These are phyloP conservation scores for Pseudogymnoascus sp. DNA, from an alignment of 2,329 filamentous ascomycete species.

Conservation along the genomic window DNA sequence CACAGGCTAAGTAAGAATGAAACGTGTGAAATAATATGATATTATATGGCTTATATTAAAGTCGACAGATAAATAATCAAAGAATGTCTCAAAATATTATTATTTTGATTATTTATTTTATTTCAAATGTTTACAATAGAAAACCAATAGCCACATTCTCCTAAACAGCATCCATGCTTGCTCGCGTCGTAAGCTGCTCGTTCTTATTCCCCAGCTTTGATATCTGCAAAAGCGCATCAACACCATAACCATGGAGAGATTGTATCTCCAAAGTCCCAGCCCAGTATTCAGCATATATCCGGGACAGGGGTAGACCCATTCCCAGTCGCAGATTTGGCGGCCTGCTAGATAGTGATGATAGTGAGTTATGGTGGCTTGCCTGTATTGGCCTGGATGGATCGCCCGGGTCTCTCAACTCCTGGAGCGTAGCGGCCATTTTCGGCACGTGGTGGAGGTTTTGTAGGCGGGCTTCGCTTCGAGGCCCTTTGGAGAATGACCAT, in stretches of 20 bases:
- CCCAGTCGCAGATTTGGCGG: conserved; percentile 82
- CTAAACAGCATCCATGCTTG: conserved; percentile 64
- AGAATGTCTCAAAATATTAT: background rate
- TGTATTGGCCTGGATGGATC: conserved; percentile 25
- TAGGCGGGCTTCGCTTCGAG: conserved; percentile 67
- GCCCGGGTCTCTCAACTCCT: conserved; percentile 54
- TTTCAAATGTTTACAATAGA: background rate
- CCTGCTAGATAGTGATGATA: conserved; percentile 71
- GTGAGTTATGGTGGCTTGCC: conserved; percentile 38
- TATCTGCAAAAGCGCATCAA: conserved; percentile 92
- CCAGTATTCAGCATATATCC: conserved; percentile 97
- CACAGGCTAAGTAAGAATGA: background rate
- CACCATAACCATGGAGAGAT: conserved; percentile 89
- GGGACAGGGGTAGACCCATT: conserved; percentile 87
- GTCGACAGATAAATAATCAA: background rate
- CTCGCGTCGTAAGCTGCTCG: conserved; percentile 75
- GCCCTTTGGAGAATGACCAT: conserved; percentile 96
- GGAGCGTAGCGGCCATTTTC: conserved; percentile 84
- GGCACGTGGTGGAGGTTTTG: conserved; percentile 81
- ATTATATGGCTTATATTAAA: background rate
- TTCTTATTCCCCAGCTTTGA: conserved; percentile 97
- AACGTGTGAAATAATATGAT: background rate
- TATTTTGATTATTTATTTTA: background rate
- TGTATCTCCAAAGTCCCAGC: conserved; percentile 85
- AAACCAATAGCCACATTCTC: background rate